Base-by-base conservation (phyloP, 2,329 filamentous ascomycete genomes). In the Pseudogymnoascus sp. region DNA sequence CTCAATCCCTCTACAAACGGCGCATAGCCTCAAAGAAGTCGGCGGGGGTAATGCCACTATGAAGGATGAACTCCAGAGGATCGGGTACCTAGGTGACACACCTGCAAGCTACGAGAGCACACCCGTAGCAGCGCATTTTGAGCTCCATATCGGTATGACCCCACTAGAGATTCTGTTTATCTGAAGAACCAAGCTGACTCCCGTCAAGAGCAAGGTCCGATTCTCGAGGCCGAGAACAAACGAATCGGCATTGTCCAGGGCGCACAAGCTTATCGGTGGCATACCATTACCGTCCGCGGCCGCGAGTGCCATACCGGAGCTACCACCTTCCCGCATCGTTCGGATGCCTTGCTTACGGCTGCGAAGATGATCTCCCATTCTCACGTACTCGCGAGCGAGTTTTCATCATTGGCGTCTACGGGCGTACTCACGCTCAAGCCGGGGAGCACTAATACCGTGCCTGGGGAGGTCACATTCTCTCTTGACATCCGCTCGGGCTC, bases 211-310 rank as follows among this genome's bases (percentile, higher is more conserved):
- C 91, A 96, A 72, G 90, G 90, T 0, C 89, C 90, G 0, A 83
- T 91, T 35, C 80, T 96, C 0, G 86, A 93, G 70, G 80, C 80
- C 15, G 79, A 82, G 29, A 76, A 80, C 26, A 81, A 86, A 67
- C 85, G 86, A 62, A 81, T 93, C 61, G 87, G 88, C 21, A 81
- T 90, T 6, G 89, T 93, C 4, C 82, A 83, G 33, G 88, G 88
- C 2, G 88, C 89, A 1, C 89, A 92, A 72, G 87, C 87, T 4
- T 91, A 90, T 73, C 83, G 85, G 64, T 92, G 89, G 89, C 86
- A 86, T 72, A 88, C 83, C 0, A 74, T 92, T 38, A 83, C 82
- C 5, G 81, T 92, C 2, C 77, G 77, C 9, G 89, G 89, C 1
- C 78, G 83, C 67, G 88, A 91, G 68, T 84, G 84, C 4, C 89